Percentiles rank a stretch among this genome's conserved stretches.
Evolutionary conservation across 2,329 filamentous ascomycete species (phyloP).

Genomic region (Colletotrichum kahawae): DNA sequence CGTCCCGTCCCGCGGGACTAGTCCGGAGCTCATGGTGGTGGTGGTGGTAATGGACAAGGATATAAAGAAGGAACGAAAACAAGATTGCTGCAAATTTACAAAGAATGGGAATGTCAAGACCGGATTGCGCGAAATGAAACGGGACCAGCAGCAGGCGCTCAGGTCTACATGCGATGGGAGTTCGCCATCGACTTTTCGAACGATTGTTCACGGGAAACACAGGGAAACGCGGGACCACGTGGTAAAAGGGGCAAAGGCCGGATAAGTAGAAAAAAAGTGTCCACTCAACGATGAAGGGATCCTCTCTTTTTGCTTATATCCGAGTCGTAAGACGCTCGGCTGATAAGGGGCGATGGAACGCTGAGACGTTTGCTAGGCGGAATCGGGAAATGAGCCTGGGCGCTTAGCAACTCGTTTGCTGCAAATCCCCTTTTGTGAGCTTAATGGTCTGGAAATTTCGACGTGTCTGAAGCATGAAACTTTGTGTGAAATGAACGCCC

Average conservation of each 20-base stretch:
- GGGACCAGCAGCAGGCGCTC: neutral
- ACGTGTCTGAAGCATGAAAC: neutral
- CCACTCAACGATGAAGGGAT: neutral
- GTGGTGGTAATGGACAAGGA: neutral
- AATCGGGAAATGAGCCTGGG: neutral
- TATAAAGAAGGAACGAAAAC: neutral
- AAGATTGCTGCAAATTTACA: neutral
- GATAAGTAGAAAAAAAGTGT: neutral
- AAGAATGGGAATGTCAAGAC: neutral
- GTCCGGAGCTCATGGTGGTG: slow-evolving; percentile 5
- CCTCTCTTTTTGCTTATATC: slow-evolving; percentile 11
- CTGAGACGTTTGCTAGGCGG: neutral
- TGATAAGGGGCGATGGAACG: neutral
- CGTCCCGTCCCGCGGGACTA: slow-evolving; percentile 19
- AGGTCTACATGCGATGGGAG: neutral
- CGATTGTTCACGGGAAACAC: neutral
- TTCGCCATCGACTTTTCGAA: slow-evolving; percentile 4
- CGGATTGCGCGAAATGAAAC: neutral
- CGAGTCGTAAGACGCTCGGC: neutral
- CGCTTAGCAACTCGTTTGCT: neutral
- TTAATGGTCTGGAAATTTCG: neutral
- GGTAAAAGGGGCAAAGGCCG: slow-evolving; percentile 14
- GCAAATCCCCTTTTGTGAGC: neutral
- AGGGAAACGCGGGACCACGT: neutral
- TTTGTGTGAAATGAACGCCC: neutral